These are phyloP conservation scores for Macrolepiota dolichaula DNA, from an alignment of 768 basidiomycete species.

Conservation along the genomic window DNA sequence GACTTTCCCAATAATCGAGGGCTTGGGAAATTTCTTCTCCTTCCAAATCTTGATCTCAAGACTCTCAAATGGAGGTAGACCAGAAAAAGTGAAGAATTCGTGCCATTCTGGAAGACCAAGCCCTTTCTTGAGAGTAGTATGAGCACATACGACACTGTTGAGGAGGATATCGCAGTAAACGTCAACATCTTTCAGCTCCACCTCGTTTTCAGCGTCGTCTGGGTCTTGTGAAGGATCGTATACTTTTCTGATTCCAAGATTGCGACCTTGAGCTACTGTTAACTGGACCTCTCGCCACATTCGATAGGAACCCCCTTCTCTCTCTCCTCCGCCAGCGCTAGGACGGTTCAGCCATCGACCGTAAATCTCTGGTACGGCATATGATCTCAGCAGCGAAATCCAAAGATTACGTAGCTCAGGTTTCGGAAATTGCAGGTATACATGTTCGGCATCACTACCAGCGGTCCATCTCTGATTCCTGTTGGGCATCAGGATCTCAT, in stretches of 20 bases:
- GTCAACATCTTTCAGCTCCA: conserved; percentile 61
- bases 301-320: conserved; percentile 75
- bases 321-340: conserved; percentile 19
- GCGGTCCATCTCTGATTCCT: conserved; percentile 65
- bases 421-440: conserved; percentile 72
- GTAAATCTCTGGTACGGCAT: conserved; percentile 78
- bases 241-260: conserved; percentile 54
- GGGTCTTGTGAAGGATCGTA: conserved; percentile 20
- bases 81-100: conserved; percentile 69
- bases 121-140: conserved; percentile 71
- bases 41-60: conserved; percentile 67
- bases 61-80: conserved; percentile 75
- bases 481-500: conserved; percentile 8
- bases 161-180: conserved; percentile 78
- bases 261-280: conserved; percentile 69
- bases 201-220: conserved; percentile 29
- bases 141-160: conserved; percentile 63
- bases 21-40: conserved; percentile 62
- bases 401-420: conserved; percentile 66
- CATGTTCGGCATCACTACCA: conserved; percentile 49
- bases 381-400: conserved; percentile 78
- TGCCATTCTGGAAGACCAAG: conserved; percentile 77
- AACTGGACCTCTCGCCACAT: conserved; percentile 86
- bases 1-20: conserved; percentile 54
- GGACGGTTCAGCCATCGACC: conserved; percentile 44